Base-by-base conservation (phyloP, 441 rosid species). In the Geranium incanum region DNA sequence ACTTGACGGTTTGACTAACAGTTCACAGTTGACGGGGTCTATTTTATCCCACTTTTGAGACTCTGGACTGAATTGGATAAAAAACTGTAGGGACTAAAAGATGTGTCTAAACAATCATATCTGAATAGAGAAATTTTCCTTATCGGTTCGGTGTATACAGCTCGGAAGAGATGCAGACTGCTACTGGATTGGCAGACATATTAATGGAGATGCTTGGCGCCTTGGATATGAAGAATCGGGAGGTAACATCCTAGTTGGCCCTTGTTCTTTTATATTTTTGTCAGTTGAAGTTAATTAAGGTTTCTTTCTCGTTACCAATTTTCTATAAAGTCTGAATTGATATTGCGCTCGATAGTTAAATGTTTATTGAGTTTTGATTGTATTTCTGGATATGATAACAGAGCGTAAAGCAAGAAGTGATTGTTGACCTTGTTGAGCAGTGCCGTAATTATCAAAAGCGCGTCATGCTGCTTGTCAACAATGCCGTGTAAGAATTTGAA, bases 391-490 rank as follows among this genome's bases (percentile, higher is more conserved):
- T 69, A 21, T 60, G 71, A 67, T 84, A 77, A 71, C 91, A 95
- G 99, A 89, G 86, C 64, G 66, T 90, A 77, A 92, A 89, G 82
- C 83, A 92, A 78, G 99, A 95, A 80, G 80, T 92, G 75, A 88
- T 95, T 68, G 88, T 90, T 72, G 99, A 95, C 73, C 93, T 95
- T 76, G 97, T 90, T 16, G 97, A 87, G 66, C 99, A 95, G 79
- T 92, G 99, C 71, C 90, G 88, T 70, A 86, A 90, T 69, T 95
- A 92, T 84, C 97, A 90, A 75, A 84, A 86, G 43, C 94, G 97
- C 50, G 94, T 87, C 75, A 77, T 82, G 93, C 84, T 84, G 79
- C 91, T 95, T 74, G 99, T 90, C 79, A 89, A 89, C 75, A 81
- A 75, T 71, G 83, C 97, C 3, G 33, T 68, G 97, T 95, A 85